Percentiles rank a stretch among this genome's conserved stretches.
phyloP scores from a whole-genome alignment of 2,329 filamentous ascomycete genomes.

The Hypoxylon sp. region DNA sequence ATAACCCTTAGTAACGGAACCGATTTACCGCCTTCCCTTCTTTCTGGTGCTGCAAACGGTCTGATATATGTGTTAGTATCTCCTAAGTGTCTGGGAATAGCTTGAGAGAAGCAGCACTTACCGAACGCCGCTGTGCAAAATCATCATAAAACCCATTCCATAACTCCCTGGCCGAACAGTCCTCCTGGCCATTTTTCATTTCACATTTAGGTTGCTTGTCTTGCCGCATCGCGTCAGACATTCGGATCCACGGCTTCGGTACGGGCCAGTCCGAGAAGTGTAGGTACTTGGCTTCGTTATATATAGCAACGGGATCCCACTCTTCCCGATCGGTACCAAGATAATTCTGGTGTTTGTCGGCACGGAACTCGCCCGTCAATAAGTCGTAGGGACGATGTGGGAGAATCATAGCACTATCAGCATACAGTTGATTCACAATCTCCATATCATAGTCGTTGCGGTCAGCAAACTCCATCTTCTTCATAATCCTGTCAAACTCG shows the following conservation, averaged over 20 bases:
- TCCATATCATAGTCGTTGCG: slow-evolving; percentile 74
- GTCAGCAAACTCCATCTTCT: slow-evolving; percentile 53
- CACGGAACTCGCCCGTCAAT: slow-evolving; percentile 74
- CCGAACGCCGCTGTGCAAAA: slow-evolving; percentile 52
- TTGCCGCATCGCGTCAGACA: slow-evolving; percentile 48
- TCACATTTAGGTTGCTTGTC: slow-evolving; percentile 55
- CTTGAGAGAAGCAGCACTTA: slow-evolving; percentile 37
- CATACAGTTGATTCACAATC: slow-evolving; percentile 74
- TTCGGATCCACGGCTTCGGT: slow-evolving; percentile 68
- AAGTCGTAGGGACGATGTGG: slow-evolving; percentile 75
- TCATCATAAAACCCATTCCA: slow-evolving; percentile 57
- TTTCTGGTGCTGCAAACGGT: slow-evolving; percentile 35
- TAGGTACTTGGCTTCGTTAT: slow-evolving; percentile 74
- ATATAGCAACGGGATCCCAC: slow-evolving; percentile 70
- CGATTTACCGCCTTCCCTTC: slow-evolving; percentile 36
- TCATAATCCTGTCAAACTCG: slow-evolving; percentile 62
- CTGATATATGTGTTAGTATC: slow-evolving; percentile 29
- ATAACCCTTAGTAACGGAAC: neutral
- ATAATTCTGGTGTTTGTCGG: slow-evolving; percentile 63
- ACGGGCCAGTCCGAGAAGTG: slow-evolving; percentile 82
- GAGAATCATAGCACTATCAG: slow-evolving; percentile 70
- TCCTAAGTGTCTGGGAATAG: neutral
- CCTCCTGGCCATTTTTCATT: slow-evolving; percentile 49
- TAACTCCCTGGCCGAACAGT: slow-evolving; percentile 53
- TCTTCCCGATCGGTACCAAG: slow-evolving; percentile 58